phyloP scores from a whole-genome alignment of 371 early-diverging fungal species.

The Actinomortierella ambigua region DNA sequence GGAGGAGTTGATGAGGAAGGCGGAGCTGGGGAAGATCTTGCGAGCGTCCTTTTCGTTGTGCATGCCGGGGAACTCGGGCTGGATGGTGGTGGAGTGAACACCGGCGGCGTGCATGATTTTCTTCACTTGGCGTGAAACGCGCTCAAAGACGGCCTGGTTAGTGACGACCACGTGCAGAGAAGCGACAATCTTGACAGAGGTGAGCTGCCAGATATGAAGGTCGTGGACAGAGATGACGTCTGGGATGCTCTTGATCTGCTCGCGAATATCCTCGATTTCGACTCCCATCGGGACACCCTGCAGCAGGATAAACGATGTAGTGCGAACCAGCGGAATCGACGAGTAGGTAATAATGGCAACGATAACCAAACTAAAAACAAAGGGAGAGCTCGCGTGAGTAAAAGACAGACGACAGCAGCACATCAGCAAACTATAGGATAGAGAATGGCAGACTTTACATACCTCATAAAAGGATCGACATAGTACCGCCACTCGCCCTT shows the following conservation, averaged over 20 bases:
- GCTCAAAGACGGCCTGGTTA: slow-evolving; percentile 63
- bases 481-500: slow-evolving; percentile 72
- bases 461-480: slow-evolving; percentile 78
- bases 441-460: slow-evolving; percentile 33
- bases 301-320: slow-evolving; percentile 82
- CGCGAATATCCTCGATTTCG: slow-evolving; percentile 67
- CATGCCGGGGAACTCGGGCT: slow-evolving; percentile 78
- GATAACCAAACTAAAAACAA: slow-evolving; percentile 59
- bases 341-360: slow-evolving; percentile 66
- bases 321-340: slow-evolving; percentile 73
- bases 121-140: slow-evolving; percentile 72
- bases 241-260: slow-evolving; percentile 58
- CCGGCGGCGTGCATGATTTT: slow-evolving; percentile 76
- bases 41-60: slow-evolving; percentile 1
- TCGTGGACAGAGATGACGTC: slow-evolving; percentile 85
- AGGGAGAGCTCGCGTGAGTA: slow-evolving; percentile 39
- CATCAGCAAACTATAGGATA: neutral
- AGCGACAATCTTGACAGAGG: slow-evolving; percentile 83
- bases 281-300: slow-evolving; percentile 84
- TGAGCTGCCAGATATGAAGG: slow-evolving; percentile 94
- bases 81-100: slow-evolving; percentile 88
- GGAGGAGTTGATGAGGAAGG: neutral
- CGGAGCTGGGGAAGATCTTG: too few relatives aligned
- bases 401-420: slow-evolving; percentile 13
- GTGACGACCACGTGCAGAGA: slow-evolving; percentile 80